Conservation (phyloP, 176 grass and related monocot species). For the Carex parvula region DNA sequence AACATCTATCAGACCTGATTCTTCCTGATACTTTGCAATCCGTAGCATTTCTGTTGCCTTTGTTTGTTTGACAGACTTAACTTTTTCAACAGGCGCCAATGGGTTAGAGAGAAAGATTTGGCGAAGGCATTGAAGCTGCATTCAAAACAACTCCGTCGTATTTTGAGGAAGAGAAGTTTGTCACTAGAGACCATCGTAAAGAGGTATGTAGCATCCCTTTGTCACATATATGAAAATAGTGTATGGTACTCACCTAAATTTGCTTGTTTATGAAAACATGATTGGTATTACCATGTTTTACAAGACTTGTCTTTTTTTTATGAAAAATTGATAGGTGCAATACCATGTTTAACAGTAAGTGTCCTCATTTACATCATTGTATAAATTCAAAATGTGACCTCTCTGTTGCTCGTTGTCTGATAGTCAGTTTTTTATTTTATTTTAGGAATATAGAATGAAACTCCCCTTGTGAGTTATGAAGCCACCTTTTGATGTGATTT, state of each 20-base stretch:
- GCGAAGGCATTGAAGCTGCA: conserved; percentile 91
- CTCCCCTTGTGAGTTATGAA: background rate
- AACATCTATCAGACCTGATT: background rate
- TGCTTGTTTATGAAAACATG: conserved; percentile 4
- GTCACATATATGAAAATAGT: background rate
- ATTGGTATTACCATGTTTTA: too few species aligned
- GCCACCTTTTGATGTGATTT: background rate
- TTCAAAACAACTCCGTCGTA: conserved; percentile 73
- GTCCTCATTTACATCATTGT: background rate
- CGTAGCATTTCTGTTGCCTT: background rate
- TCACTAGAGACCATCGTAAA: conserved; percentile 89
- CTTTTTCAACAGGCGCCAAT: conserved; percentile 54
- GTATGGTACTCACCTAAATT: background rate
- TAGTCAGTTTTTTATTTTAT: background rate
- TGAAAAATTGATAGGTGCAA: background rate
- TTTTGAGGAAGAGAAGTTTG: conserved; percentile 95
- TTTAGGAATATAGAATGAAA: background rate
- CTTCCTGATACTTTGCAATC: background rate
- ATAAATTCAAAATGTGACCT: background rate
- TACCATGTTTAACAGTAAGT: background rate
- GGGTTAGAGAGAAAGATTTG: conserved; percentile 94
- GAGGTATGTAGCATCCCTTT: conserved; percentile 53
- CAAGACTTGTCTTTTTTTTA: background rate
- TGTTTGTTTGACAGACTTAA: background rate
- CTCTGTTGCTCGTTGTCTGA: background rate